Percentiles rank a stretch among this genome's conserved stretches.
phyloP scores from a whole-genome alignment of 805 yeast genomes.

The Metschnikowia rubicola region DNA sequence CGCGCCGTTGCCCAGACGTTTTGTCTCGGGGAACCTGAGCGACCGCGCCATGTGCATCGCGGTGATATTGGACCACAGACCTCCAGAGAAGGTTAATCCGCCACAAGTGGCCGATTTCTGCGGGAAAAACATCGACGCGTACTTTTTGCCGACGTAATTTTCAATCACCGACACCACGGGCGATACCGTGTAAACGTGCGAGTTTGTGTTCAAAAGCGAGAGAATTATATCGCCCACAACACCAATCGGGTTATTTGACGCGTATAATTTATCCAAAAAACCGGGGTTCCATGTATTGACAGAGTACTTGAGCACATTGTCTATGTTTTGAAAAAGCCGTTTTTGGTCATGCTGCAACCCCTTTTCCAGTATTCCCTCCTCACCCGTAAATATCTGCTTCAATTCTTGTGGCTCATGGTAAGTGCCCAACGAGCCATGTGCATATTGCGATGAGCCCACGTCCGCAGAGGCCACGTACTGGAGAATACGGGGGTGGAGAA shows the following conservation, averaged over 20 bases:
- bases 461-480: slow-evolving; percentile 51
- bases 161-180: slow-evolving; percentile 78
- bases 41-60: slow-evolving; percentile 76
- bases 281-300: slow-evolving; percentile 88
- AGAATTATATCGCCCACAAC: slow-evolving; percentile 67
- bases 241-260: slow-evolving; percentile 84
- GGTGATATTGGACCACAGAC: slow-evolving; percentile 82
- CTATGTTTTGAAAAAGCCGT: slow-evolving; percentile 46
- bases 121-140: slow-evolving; percentile 60
- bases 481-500: slow-evolving; percentile 50
- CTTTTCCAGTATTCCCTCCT: slow-evolving; percentile 26
- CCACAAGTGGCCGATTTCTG: slow-evolving; percentile 52
- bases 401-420: slow-evolving; percentile 50
- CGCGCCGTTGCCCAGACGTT: slow-evolving; percentile 49
- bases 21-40: slow-evolving; percentile 64
- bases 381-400: slow-evolving; percentile 30
- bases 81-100: slow-evolving; percentile 83
- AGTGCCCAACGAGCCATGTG: slow-evolving; percentile 48
- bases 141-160: slow-evolving; percentile 60
- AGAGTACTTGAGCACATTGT: slow-evolving; percentile 58
- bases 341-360: slow-evolving; percentile 37
- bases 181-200: slow-evolving; percentile 82
- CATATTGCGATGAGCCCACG: slow-evolving; percentile 24
- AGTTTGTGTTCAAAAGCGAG: slow-evolving; percentile 72
- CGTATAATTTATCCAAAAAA: slow-evolving; percentile 78